These are phyloP conservation scores for Haemoproteus tartakovskyi DNA, from an alignment of 169 alveolate species.

Conservation along the genomic window DNA sequence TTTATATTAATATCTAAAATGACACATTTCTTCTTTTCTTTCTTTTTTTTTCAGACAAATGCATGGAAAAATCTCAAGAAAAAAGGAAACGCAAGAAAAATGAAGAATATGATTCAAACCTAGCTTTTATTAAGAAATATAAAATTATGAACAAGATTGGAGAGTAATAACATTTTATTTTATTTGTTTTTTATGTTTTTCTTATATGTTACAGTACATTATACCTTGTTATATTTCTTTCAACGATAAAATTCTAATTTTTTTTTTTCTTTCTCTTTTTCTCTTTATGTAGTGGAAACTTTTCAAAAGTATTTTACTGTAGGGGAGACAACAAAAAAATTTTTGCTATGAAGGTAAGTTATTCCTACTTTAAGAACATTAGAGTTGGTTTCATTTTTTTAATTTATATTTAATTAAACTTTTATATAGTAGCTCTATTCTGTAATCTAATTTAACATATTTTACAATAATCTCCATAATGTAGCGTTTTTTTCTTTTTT, in stretches of 20 bases:
- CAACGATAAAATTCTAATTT: background rate
- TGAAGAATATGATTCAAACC: constrained; percentile 53
- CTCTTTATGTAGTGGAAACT: constrained; percentile 34
- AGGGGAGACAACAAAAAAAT: constrained; percentile 58
- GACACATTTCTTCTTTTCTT: too few relatives aligned
- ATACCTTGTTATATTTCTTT: background rate
- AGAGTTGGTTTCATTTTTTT: too few relatives aligned
- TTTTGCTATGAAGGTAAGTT: constrained; percentile 61
- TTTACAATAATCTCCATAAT: too few relatives aligned
- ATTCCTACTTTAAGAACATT: too few relatives aligned
- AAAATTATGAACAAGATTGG: constrained; percentile 63
- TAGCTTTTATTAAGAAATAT: constrained; percentile 55
- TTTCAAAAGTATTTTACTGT: constrained; percentile 60
- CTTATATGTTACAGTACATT: background rate
- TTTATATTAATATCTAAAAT: too few relatives aligned
- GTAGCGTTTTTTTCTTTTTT: background rate
- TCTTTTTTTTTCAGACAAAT: too few relatives aligned
- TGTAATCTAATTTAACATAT: too few relatives aligned
- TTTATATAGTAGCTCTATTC: too few relatives aligned
- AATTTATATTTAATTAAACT: too few relatives aligned
- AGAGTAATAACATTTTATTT: constrained; percentile 26
- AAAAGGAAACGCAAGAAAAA: constrained; percentile 45
- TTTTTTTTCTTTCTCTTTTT: constrained; percentile 3
- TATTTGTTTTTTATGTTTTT: background rate
- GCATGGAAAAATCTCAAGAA: too few relatives aligned